Percentiles rank a stretch among this genome's conserved stretches.
Evolutionary conservation across 1,284 basidiomycete genomes (phyloP).

Genomic region (Malassezia nana): DNA sequence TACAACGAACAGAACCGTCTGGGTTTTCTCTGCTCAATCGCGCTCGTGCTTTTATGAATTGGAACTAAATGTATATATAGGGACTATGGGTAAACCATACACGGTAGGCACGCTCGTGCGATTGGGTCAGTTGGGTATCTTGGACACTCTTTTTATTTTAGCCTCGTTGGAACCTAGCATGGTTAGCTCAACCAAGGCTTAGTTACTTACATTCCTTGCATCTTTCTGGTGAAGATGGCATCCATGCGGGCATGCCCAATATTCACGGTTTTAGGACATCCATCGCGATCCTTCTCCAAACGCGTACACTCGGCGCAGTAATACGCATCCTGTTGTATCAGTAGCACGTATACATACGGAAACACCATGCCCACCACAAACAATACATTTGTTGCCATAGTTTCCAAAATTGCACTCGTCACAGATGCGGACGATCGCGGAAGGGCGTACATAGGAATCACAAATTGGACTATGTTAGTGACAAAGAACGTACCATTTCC

Average conservation of each 20-base stretch:
- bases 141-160: background rate
- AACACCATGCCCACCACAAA: slow-evolving; percentile 56
- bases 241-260: slow-evolving; percentile 55
- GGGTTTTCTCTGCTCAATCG: background rate
- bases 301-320: slow-evolving; percentile 62
- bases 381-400: slow-evolving; percentile 91
- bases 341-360: slow-evolving; percentile 25
- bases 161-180: slow-evolving; percentile 8
- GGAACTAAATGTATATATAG: background rate
- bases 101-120: too few species aligned
- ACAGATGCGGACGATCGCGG: slow-evolving; percentile 92
- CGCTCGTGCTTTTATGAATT: background rate
- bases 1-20: background rate
- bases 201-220: slow-evolving; percentile 3
- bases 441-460: slow-evolving; percentile 96
- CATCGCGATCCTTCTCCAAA: slow-evolving; percentile 92
- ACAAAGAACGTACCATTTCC: slow-evolving; percentile 72
- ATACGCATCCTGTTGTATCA: slow-evolving; percentile 36
- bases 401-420: slow-evolving; percentile 98
- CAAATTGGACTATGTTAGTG: slow-evolving; percentile 71
- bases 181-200: background rate
- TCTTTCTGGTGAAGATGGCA: slow-evolving; percentile 38
- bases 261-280: slow-evolving; percentile 97
- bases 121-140: too few species aligned
- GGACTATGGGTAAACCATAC: background rate